phyloP scores from a whole-genome alignment of 169 alveolate genomes.

The Cryptosporidium sp. region DNA sequence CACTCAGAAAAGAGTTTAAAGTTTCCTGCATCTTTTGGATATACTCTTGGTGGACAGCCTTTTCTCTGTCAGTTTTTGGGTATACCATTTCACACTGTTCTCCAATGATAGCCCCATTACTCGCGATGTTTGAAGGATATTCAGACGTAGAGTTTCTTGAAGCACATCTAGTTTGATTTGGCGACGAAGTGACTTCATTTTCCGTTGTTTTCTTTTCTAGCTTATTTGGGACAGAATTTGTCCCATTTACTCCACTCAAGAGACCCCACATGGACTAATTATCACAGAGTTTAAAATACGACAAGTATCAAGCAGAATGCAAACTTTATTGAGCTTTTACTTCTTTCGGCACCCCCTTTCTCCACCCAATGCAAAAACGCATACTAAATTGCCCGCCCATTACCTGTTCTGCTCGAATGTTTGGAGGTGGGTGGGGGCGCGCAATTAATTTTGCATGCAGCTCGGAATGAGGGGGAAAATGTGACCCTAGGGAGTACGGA shows the following conservation, averaged over 20 bases:
- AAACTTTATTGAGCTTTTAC: not conserved
- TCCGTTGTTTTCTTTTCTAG: not conserved
- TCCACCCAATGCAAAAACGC: not conserved
- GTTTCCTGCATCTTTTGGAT: conserved; percentile 12
- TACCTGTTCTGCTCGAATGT: not conserved
- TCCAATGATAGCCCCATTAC: conserved; percentile 53
- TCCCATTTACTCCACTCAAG: not conserved
- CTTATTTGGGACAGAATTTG: not conserved
- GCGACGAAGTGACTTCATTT: not conserved
- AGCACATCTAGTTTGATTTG: conserved; percentile 1
- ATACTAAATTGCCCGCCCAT: not conserved
- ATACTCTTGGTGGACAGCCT: not conserved
- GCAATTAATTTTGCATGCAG: not conserved
- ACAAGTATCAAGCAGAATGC: not conserved
- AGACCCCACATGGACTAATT: conserved; percentile 10
- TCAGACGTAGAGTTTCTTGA: not conserved
- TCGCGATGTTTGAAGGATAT: not conserved
- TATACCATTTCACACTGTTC: not conserved
- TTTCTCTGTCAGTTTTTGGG: conserved; percentile 16
- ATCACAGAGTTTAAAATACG: not conserved
- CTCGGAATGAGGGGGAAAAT: not conserved
- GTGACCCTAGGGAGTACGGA: not conserved
- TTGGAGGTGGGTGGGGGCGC: not conserved
- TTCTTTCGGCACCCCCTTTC: not conserved
- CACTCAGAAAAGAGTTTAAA: not conserved